Conservation (phyloP, 139 green algal genomes). For the Coelastrella sp. region DNA sequence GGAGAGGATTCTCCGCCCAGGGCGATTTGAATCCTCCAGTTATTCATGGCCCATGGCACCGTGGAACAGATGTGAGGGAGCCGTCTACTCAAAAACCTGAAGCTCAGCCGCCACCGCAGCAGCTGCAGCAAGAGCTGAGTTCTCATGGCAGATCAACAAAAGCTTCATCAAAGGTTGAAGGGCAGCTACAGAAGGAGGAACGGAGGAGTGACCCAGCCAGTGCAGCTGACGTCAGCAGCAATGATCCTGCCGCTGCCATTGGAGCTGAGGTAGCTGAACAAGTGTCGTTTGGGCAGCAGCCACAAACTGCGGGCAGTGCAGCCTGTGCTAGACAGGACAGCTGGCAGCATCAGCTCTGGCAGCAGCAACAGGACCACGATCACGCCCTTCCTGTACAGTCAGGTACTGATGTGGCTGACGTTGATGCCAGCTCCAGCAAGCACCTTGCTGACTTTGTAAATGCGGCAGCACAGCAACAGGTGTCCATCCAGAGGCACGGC, state of each 20-base stretch:
- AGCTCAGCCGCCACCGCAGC: not conserved
- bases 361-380: not conserved
- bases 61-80: no score
- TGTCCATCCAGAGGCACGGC: not conserved
- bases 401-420: not conserved
- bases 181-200: slow-evolving; percentile 14
- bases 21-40: no score
- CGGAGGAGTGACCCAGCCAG: not conserved
- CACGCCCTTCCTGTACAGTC: no score
- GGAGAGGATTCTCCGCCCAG: no score
- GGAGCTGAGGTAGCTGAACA: not conserved
- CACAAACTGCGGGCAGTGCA: not conserved
- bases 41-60: no score
- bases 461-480: slow-evolving; percentile 18
- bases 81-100: not conserved
- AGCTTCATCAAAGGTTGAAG: not conserved
- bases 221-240: not conserved
- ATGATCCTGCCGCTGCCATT: slow-evolving; percentile 16
- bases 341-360: not conserved
- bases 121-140: not conserved
- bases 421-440: not conserved
- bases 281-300: not conserved
- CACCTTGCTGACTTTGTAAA: not conserved
- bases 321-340: not conserved
- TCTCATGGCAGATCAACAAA: not conserved